Conservation (phyloP, 2,329 filamentous ascomycete genomes). For the Gnomoniopsis sp. region DNA sequence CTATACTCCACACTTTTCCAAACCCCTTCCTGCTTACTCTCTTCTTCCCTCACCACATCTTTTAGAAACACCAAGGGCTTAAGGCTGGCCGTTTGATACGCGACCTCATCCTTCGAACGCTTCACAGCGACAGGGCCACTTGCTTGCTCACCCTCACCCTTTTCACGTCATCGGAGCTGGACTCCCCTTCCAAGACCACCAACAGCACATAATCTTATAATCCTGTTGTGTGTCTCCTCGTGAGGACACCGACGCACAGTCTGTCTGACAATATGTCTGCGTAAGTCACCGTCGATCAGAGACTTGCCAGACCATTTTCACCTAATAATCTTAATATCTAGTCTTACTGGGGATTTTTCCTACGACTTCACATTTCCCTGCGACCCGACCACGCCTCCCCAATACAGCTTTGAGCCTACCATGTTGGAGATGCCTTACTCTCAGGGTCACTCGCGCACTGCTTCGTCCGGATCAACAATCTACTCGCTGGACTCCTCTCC, state of each 20-base stretch:
- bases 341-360: conserved; percentile 60
- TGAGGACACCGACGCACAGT: conserved; percentile 8
- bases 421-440: conserved; percentile 53
- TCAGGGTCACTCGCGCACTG: conserved; percentile 57
- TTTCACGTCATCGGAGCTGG: conserved; percentile 14
- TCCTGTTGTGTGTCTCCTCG: conserved; percentile 8
- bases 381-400: conserved; percentile 48
- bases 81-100: conserved; percentile 19
- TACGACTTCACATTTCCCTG: conserved; percentile 60
- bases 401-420: conserved; percentile 54
- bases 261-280: conserved; percentile 37
- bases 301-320: conserved; percentile 23
- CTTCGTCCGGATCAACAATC: conserved; percentile 59
- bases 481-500: conserved; percentile 66
- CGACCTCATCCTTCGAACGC: conserved; percentile 12
- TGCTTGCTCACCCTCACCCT: not conserved
- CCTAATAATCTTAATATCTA: conserved; percentile 26
- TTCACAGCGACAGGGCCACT: conserved; percentile 10
- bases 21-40: conserved; percentile 3
- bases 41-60: not conserved
- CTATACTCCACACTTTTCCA: conserved; percentile 5
- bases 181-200: conserved; percentile 14
- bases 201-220: conserved; percentile 12
- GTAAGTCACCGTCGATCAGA: conserved; percentile 29
- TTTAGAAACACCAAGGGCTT: conserved; percentile 9